These are phyloP conservation scores for Podospora sp. DNA, from an alignment of 495 filamentous ascomycete genomes.

Conservation along the genomic window DNA sequence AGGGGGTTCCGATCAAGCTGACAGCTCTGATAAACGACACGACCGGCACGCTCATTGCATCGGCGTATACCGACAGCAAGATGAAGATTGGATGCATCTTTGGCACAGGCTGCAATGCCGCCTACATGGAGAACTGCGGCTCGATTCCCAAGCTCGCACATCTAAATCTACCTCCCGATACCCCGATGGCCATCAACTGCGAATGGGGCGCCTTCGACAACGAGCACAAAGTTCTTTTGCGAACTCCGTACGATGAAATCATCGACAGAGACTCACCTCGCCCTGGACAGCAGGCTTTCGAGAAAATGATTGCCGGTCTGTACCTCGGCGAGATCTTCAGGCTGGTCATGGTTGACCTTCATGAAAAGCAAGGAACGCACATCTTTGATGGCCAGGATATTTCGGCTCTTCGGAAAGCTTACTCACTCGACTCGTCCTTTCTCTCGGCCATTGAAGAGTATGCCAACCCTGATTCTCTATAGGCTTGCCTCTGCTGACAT, in stretches of 20 bases:
- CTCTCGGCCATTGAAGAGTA: constrained; percentile 91
- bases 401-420: constrained; percentile 74
- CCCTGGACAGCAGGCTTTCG: constrained; percentile 92
- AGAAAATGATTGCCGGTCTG: constrained; percentile 97
- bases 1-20: constrained; percentile 91
- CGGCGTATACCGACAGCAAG: constrained; percentile 85
- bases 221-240: constrained; percentile 88
- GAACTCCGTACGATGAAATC: constrained; percentile 79
- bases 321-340: constrained; percentile 97
- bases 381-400: constrained; percentile 87
- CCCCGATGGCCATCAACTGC: constrained; percentile 97
- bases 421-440: constrained; percentile 89
- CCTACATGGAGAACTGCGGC: constrained; percentile 93
- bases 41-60: constrained; percentile 98
- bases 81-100: constrained; percentile 98
- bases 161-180: constrained; percentile 85
- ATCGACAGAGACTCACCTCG: constrained; percentile 93
- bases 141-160: constrained; percentile 93
- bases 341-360: constrained; percentile 80
- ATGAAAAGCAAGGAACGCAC: constrained; percentile 72
- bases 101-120: constrained; percentile 96
- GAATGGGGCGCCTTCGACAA: constrained; percentile 99
- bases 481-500: not conserved
- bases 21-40: constrained; percentile 96
- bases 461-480: constrained; percentile 20